Evolutionary conservation across 1,139 yeast species (phyloP), one percentile per base, ranked within the genome.

Genomic region (Lodderomyces margitis): DNA sequence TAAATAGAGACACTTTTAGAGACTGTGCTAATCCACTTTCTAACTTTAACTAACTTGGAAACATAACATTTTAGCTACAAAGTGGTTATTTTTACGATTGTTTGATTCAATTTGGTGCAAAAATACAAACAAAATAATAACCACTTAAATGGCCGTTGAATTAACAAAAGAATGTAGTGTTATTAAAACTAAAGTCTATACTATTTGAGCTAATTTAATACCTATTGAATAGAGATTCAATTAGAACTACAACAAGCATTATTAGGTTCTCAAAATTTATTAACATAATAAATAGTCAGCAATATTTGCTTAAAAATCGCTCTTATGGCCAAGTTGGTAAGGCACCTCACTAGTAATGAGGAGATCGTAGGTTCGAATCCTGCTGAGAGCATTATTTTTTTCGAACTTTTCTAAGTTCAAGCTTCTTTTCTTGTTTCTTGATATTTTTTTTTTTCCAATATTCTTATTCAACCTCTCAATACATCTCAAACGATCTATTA

Each of bases 291-390:
- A n/a, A n/a, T n/a, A n/a, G n/a, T n/a, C n/a, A n/a, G n/a, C n/a
- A n/a, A n/a, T n/a, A n/a, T 32, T 25, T 36, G 2, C 11, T 10
- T 9, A 21, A 23, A 19, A 33, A 31, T 11, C 19, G 68, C 68
- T 66, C 61, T 57, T 75, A 77, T 79, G 84, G 83, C 87, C 87
- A 81, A 82, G 87, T 81, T 81, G 88, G 87, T 82, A 83, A 82
- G 87, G 88, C 88, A 84, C 85, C 81, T 80, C 87, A 82, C 88
- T 82, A 82, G 87, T 82, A 82, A 82, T 82, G 87, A 80, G 81
- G 85, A 82, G 88, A 82, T 82, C 88, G 81, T 79, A 86, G 81
- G 87, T 81, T 81, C 87, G 83, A 81, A 70, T 81, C 86, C 80
- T 85, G 80, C 78, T 78, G 81, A 77, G 78, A 83, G 85, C 86